A percentile compares a stretch with the other conserved stretches of the same genome.
phyloP scores from a whole-genome alignment of 2,329 filamentous ascomycete species.

The Cryphonectria nitschkei region DNA sequence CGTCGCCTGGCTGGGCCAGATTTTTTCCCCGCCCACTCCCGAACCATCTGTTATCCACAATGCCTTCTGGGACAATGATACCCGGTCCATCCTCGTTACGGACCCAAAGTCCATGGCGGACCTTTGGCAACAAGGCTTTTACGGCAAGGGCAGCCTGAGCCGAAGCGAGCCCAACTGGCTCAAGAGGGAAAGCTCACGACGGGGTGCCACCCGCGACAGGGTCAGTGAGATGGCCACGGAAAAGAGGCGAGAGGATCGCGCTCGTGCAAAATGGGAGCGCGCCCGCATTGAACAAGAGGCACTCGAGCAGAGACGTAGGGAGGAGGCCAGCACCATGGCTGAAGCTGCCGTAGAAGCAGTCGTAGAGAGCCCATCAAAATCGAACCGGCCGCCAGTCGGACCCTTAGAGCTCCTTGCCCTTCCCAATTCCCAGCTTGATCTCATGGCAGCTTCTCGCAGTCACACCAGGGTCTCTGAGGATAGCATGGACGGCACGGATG shows the following conservation, averaged over 20 bases:
- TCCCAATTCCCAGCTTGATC: slow-evolving; percentile 57
- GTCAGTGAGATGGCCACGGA: slow-evolving; percentile 85
- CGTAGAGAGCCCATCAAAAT: neutral
- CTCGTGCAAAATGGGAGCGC: slow-evolving; percentile 85
- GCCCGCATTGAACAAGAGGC: slow-evolving; percentile 85
- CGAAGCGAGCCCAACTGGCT: slow-evolving; percentile 95
- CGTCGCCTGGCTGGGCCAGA: slow-evolving; percentile 75
- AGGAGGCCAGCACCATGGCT: slow-evolving; percentile 46
- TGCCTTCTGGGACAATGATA: slow-evolving; percentile 80
- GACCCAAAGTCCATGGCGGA: slow-evolving; percentile 76
- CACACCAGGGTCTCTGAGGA: slow-evolving; percentile 13
- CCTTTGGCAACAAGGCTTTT: slow-evolving; percentile 97
- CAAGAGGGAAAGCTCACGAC: slow-evolving; percentile 75
- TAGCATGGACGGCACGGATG: slow-evolving; percentile 17
- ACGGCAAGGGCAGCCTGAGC: slow-evolving; percentile 90
- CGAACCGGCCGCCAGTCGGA: slow-evolving; percentile 43
- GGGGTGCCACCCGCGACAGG: slow-evolving; percentile 63
- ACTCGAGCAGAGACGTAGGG: slow-evolving; percentile 68
- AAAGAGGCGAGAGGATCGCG: slow-evolving; percentile 77
- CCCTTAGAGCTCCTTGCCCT: slow-evolving; percentile 54
- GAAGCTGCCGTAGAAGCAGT: neutral
- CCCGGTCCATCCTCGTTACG: slow-evolving; percentile 81
- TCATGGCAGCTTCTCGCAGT: slow-evolving; percentile 30
- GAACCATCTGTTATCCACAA: slow-evolving; percentile 68
- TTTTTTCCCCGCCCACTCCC: slow-evolving; percentile 66